Base-by-base conservation (phyloP, 352 stramenopile genomes). In the Thraustochytrium sp. region DNA sequence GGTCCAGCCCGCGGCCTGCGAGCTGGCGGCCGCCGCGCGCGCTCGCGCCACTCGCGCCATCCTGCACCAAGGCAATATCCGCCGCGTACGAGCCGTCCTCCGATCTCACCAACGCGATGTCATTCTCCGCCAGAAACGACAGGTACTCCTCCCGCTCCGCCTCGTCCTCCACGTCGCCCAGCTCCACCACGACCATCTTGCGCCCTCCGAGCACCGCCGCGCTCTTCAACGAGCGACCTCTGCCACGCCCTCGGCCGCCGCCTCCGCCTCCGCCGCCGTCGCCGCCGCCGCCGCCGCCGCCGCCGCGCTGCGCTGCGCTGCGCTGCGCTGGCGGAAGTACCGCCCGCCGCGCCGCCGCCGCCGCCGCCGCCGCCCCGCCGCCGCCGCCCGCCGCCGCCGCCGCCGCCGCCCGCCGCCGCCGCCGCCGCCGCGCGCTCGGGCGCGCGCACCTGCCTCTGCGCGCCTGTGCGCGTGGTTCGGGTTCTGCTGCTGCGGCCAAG, bases 181-280 rank as follows among this genome's bases (percentile, higher is more conserved):
- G 68, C 29, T 80, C 68, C 44, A 80, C 68, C 51, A 80, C 31
- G 31, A 80, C 68, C 68, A 80, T 80, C 62, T 23, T n/a, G 5
- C 16, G 42, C 42, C 16, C n/a, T n/a, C n/a, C n/a, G n/a, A n/a
- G 42, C 42, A 16, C 42, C 42, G 42, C 42, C 5, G 42, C 42
- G 5, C 5, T 49, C 42, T 49, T 5, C 42, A n/a, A n/a, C n/a
- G n/a, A n/a, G n/a, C n/a, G n/a, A n/a, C n/a, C n/a, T n/a, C n/a
- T n/a, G 5, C 55, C 23, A 13, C 55, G 56, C n/a, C 54, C 54
- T 23, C 54, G 54, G 54, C 8, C 54, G 54, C 54, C 23, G 54
- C 54, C n/a, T 55, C n/a, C 18, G 48, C 48, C 16, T 18, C 48
- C 18, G 16, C 48, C 48, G 48, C 18, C 16, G 48, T 55, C 48